Evolutionary conservation across 768 basidiomycete species (phyloP), one percentile per base, ranked within the genome.

Genomic region (Tubosaeta sp.): DNA sequence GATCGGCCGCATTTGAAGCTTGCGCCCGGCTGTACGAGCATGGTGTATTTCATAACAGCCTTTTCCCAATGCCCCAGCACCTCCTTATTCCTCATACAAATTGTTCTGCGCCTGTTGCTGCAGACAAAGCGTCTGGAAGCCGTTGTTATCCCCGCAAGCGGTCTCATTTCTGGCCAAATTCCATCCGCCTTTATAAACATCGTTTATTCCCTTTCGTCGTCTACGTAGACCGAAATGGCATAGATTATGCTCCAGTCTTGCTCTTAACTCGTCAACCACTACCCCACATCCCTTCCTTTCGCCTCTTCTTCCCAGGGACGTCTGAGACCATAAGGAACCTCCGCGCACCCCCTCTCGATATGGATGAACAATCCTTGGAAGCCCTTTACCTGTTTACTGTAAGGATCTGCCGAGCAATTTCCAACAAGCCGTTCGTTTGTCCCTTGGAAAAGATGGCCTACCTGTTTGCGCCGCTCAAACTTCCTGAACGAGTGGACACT

Each of bases 341-440:
- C 41, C 77, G 71, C 48, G 80, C 74, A 14, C 73, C 74, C 1
- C 77, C 83, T 12, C 64, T 92, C 48, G 56, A 67, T 14, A 48
- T 87, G 8, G 72, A 79, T 33, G 60, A 76, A 22, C 71, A 69
- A 8, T 78, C 75, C 43, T 58, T 84, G 33, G 62, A 75, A 11
- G 62, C 74, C 10, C 68, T 91, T 19, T 74, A 82, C 56, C 64
- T 66, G 13, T 93, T 86, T 63, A 89, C 88, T 2, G 50, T 83
- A 16, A 76, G 87, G 51, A 48, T 88, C 16, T 82, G 75, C 58
- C 80, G 85, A 47, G 70, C 80, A 8, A 69, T 87, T 11, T 71
- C 78, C 58, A 91, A 90, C 69, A 91, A 89, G 61, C 76, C 84
- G 1, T 74, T 87, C 32, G 67, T 70, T n/a, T 84, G 84, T 65